A percentile compares a stretch with the other conserved stretches of the same genome.
Evolutionary conservation across 306 rosid species (phyloP).

Genomic region (Dryas drummondii): DNA sequence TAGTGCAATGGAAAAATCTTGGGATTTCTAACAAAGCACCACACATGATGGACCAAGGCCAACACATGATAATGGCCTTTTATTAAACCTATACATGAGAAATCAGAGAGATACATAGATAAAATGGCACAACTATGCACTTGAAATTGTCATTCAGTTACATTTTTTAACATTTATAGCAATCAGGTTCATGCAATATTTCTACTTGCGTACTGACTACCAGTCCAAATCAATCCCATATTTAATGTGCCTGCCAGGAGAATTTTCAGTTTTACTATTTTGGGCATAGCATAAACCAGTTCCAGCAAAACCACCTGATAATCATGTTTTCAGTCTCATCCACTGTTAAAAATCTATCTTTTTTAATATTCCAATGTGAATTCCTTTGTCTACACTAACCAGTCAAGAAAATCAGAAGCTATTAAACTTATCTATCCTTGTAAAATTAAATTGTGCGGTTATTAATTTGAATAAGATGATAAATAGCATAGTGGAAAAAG

Average conservation of each 20-base stretch:
- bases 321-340: not conserved
- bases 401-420: conserved; percentile 1
- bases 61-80: not conserved
- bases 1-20: not conserved
- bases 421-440: not conserved
- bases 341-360: not conserved
- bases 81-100: not conserved
- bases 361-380: not conserved
- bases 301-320: not conserved
- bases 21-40: not conserved
- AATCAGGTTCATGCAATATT: not conserved
- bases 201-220: not conserved
- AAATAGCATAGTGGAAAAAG: conserved; percentile 18
- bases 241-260: not conserved
- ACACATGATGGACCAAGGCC: not conserved
- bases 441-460: not conserved
- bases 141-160: not conserved
- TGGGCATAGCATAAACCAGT: not conserved
- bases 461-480: conserved; percentile 26
- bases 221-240: not conserved
- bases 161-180: not conserved
- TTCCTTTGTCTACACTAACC: not conserved
- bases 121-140: not conserved
- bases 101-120: not conserved
- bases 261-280: not conserved